phyloP scores from a whole-genome alignment of 2,329 filamentous ascomycete genomes.

The Parastagonospora avenae region DNA sequence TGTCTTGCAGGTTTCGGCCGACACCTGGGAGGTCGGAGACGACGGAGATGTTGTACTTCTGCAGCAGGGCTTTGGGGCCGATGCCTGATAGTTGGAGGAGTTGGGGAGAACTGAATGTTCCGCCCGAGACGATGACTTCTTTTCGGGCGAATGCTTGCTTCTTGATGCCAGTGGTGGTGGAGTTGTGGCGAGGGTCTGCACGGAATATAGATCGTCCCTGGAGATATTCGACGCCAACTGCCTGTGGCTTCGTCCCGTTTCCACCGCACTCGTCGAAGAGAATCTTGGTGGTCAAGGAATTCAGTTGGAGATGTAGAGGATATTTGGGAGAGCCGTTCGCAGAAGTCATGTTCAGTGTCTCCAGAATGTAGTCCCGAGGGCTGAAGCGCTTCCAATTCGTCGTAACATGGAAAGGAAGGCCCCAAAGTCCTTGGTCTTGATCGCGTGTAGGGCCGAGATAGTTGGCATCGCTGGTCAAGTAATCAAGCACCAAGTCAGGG shows the following conservation, averaged over 20 bases:
- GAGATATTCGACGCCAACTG: conserved; percentile 52
- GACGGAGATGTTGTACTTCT: conserved; percentile 57
- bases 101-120: conserved; percentile 66
- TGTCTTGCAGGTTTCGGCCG: conserved; percentile 29
- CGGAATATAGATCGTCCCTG: conserved; percentile 49
- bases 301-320: conserved; percentile 33
- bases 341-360: conserved; percentile 8
- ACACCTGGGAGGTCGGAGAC: conserved; percentile 54
- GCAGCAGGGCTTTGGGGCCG: conserved; percentile 59
- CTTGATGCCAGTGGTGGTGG: conserved; percentile 7
- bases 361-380: conserved; percentile 20
- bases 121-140: conserved; percentile 37
- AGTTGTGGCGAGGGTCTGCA: conserved; percentile 47
- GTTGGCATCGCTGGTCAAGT: conserved; percentile 20
- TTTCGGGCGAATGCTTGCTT: conserved; percentile 23
- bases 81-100: conserved; percentile 67
- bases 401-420: conserved; percentile 32
- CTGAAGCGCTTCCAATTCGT: conserved; percentile 21
- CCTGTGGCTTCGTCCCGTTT: conserved; percentile 32
- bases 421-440: conserved; percentile 46
- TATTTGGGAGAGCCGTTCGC: conserved; percentile 15
- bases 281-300: conserved; percentile 49
- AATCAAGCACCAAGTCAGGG: conserved; percentile 16
- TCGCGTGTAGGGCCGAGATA: conserved; percentile 19
- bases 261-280: conserved; percentile 37